Evolutionary conservation across 768 basidiomycete species (phyloP).

Genomic region (Tricholoma terreum): DNA sequence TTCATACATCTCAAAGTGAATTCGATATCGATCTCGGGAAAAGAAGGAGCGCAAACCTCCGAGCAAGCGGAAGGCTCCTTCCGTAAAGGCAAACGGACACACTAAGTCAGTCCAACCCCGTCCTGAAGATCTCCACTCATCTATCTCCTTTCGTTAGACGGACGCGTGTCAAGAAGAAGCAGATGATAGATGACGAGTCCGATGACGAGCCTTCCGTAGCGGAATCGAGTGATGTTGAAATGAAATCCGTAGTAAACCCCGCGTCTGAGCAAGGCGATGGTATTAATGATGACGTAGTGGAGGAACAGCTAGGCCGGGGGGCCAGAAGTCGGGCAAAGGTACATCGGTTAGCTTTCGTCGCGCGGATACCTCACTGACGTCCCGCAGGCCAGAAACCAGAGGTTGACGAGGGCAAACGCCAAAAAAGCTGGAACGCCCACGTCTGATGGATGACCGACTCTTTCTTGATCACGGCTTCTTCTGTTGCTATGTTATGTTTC

Average conservation of each 20-base stretch:
- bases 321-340: slow-evolving; percentile 24
- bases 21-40: slow-evolving; percentile 25
- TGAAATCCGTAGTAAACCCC: slow-evolving; percentile 25
- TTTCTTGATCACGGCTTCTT: slow-evolving; percentile 1
- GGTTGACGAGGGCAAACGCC: slow-evolving; percentile 9
- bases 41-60: slow-evolving; percentile 48
- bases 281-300: slow-evolving; percentile 23
- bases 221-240: slow-evolving; percentile 40
- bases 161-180: slow-evolving; percentile 32
- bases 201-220: slow-evolving; percentile 32
- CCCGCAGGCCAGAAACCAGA: slow-evolving; percentile 13
- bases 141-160: slow-evolving; percentile 26
- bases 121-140: slow-evolving; percentile 3
- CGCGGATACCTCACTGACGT: neutral
- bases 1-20: slow-evolving; percentile 7
- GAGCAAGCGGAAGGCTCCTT: slow-evolving; percentile 52
- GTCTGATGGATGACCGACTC: slow-evolving; percentile 9
- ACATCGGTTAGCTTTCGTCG: neutral
- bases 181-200: slow-evolving; percentile 37
- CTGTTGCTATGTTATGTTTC: neutral
- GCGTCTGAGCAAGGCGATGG: slow-evolving; percentile 15
- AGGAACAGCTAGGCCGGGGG: slow-evolving; percentile 27
- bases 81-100: slow-evolving; percentile 43
- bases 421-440: slow-evolving; percentile 11
- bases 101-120: slow-evolving; percentile 40